A percentile compares a stretch with the other conserved stretches of the same genome.
These are phyloP conservation scores for Uronychia setigera DNA, from an alignment of 73 alveolate genomes.

Conservation along the genomic window DNA sequence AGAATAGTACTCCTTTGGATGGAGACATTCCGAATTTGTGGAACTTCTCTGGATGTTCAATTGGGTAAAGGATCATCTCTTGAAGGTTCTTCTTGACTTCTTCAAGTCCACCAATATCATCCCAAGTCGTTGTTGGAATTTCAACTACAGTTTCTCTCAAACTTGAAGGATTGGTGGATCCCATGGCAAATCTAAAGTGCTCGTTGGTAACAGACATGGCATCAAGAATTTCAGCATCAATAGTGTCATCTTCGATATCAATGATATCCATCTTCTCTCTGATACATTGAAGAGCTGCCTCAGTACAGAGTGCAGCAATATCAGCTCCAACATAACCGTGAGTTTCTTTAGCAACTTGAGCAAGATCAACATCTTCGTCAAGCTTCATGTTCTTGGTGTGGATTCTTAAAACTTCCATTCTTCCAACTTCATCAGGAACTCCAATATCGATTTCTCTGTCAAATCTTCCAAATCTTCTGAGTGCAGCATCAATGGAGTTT, in stretches of 20 bases:
- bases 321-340: slow-evolving; percentile 95
- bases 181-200: slow-evolving; percentile 75
- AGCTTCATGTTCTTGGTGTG: slow-evolving; percentile 97
- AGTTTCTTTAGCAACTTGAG: slow-evolving; percentile 91
- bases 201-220: slow-evolving; percentile 84
- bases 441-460: slow-evolving; percentile 97
- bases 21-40: slow-evolving; percentile 85
- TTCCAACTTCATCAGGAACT: slow-evolving; percentile 98
- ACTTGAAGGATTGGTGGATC: slow-evolving; percentile 75
- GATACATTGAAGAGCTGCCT: slow-evolving; percentile 93
- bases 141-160: slow-evolving; percentile 87
- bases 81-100: slow-evolving; percentile 92
- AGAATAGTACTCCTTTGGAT: slow-evolving; percentile 90
- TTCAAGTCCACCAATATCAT: slow-evolving; percentile 99
- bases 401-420: slow-evolving; percentile 92
- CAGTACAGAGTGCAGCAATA: slow-evolving; percentile 88
- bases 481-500: slow-evolving; percentile 95
- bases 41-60: slow-evolving; percentile 96
- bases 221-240: slow-evolving; percentile 81
- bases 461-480: slow-evolving; percentile 98
- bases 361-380: slow-evolving; percentile 96
- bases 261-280: slow-evolving; percentile 99
- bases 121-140: slow-evolving; percentile 98
- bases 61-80: slow-evolving; percentile 97
- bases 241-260: slow-evolving; percentile 96